Evolutionary conservation across 1,284 basidiomycete species (phyloP).

Genomic region (Erythrobasidium hasegawianum): DNA sequence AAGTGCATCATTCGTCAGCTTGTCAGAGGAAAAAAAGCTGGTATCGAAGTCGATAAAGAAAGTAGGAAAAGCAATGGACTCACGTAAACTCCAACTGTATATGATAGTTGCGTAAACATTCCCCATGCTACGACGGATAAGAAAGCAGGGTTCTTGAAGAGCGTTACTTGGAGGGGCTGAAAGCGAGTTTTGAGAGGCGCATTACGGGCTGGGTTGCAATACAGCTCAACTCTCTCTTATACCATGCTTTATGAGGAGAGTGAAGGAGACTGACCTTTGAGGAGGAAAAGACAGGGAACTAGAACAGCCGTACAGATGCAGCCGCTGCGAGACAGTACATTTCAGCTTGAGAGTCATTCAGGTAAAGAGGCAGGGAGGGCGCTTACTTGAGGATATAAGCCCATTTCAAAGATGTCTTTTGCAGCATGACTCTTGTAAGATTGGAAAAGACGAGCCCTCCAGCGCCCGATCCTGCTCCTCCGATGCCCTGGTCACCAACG

Average conservation of each 20-base stretch:
- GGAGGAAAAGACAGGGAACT: constrained; percentile 46
- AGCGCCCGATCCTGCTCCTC: constrained; percentile 48
- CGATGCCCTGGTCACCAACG: constrained; percentile 46
- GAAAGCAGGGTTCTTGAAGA: constrained; percentile 44
- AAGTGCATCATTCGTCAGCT: too few species aligned
- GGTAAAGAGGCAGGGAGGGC: too few species aligned
- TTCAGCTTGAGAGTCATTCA: too few species aligned
- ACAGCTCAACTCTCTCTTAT: too few species aligned
- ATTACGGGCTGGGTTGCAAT: constrained; percentile 29
- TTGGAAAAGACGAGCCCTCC: constrained; percentile 49
- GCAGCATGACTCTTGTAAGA: constrained; percentile 45
- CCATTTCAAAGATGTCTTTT: constrained; percentile 40
- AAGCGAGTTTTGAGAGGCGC: constrained; percentile 37
- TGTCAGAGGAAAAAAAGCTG: too few species aligned
- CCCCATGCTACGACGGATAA: constrained; percentile 44
- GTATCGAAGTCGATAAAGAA: too few species aligned
- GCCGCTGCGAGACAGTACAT: too few species aligned
- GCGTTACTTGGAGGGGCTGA: constrained; percentile 42
- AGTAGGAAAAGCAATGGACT: too few species aligned
- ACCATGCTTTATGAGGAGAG: too few species aligned
- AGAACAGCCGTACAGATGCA: constrained; percentile 49
- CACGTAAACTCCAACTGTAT: constrained; percentile 51
- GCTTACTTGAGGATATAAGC: constrained; percentile 41
- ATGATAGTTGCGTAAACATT: constrained; percentile 48
- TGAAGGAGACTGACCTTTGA: constrained; percentile 44